Evolutionary conservation across 2,329 filamentous ascomycete genomes (phyloP).

Genomic region (Cladosporium colombiae): DNA sequence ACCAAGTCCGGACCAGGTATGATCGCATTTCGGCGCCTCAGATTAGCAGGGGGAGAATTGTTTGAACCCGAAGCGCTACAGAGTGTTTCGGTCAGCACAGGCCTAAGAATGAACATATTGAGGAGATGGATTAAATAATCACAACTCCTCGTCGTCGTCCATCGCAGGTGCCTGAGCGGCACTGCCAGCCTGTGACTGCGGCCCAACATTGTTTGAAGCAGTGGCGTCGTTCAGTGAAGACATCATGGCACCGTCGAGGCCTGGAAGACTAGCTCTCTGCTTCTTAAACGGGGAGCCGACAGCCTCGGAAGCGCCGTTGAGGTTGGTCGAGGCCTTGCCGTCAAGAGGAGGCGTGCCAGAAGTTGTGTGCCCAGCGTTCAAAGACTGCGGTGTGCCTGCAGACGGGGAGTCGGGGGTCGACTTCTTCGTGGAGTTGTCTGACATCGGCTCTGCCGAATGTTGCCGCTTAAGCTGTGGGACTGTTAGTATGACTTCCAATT

Average conservation of each 20-base stretch:
- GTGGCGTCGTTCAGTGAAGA: constrained; percentile 22
- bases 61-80: neutral
- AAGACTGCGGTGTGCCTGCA: constrained; percentile 43
- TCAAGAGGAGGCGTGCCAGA: constrained; percentile 37
- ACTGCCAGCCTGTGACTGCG: constrained; percentile 21
- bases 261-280: constrained; percentile 63
- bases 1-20: neutral
- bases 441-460: constrained; percentile 71
- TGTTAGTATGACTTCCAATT: constrained; percentile 24
- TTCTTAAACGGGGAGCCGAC: constrained; percentile 76
- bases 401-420: constrained; percentile 48
- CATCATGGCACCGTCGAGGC: constrained; percentile 33
- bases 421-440: constrained; percentile 43
- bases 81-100: neutral
- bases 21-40: neutral
- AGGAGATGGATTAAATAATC: constrained; percentile 26
- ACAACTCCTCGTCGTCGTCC: constrained; percentile 50
- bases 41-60: neutral
- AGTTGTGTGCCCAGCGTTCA: constrained; percentile 34
- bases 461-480: constrained; percentile 71
- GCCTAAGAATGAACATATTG: neutral
- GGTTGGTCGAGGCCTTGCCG: constrained; percentile 25
- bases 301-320: constrained; percentile 48
- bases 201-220: constrained; percentile 26
- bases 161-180: constrained; percentile 24